Evolutionary conservation across 805 yeast genomes (phyloP).

Genomic region (Teunomyces stri): DNA sequence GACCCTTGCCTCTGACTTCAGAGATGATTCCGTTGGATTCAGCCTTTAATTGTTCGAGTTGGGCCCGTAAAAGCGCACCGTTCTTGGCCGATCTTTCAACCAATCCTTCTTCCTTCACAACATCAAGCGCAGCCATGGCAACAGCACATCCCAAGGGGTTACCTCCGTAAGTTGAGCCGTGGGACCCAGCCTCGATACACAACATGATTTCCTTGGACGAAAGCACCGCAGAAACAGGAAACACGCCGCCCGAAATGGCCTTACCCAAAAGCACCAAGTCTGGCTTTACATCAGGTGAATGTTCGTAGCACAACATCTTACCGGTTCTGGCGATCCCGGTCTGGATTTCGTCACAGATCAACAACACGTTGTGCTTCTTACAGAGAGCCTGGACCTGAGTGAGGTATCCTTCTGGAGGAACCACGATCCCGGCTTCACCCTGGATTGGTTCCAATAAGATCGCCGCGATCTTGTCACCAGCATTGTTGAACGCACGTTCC

Average conservation of each 20-base stretch:
- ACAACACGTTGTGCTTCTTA: conserved; percentile 76
- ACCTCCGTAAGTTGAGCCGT: conserved; percentile 98
- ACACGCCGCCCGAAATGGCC: conserved; percentile 92
- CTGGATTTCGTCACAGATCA: conserved; percentile 96
- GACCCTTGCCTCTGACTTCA: conserved; percentile 80
- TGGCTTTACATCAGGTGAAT: conserved; percentile 73
- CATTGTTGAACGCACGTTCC: conserved; percentile 72
- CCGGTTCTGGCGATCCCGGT: conserved; percentile 98
- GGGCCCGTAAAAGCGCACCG: conserved; percentile 66
- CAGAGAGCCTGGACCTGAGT: conserved; percentile 70
- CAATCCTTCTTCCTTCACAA: conserved; percentile 81
- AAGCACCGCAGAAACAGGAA: conserved; percentile 88
- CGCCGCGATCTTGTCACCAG: conserved; percentile 90
- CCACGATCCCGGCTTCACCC: conserved; percentile 98
- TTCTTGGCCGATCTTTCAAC: conserved; percentile 71
- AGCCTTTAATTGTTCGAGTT: conserved; percentile 51
- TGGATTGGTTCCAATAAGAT: conserved; percentile 92
- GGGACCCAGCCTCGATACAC: conserved; percentile 90
- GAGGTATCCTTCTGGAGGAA: conserved; percentile 83
- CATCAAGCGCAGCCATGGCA: conserved; percentile 90
- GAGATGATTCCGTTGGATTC: conserved; percentile 53
- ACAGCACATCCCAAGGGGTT: conserved; percentile 92
- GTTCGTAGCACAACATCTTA: conserved; percentile 87
- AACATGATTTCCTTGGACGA: conserved; percentile 90
- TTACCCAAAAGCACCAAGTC: conserved; percentile 89